Evolutionary conservation across 179 eudicot species (phyloP).

Genomic region (Spinacia oleracea): DNA sequence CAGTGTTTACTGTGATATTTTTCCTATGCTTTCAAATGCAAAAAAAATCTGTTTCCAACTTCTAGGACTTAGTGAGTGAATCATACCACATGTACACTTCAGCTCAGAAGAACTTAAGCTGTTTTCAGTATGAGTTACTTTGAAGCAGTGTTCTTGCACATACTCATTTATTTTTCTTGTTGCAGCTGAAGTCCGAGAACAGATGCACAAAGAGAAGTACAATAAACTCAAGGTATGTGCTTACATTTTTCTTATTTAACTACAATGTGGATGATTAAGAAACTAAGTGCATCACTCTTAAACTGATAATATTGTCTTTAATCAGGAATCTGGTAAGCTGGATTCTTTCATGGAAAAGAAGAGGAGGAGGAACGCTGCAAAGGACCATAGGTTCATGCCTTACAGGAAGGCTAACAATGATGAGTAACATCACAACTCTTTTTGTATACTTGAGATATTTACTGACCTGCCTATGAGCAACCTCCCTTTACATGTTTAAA

Average conservation of each 20-base stretch:
- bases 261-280: background rate
- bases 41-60: background rate
- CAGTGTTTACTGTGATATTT: background rate
- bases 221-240: slow-evolving; percentile 68
- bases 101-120: background rate
- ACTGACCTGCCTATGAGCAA: background rate
- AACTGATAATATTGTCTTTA: slow-evolving; percentile 11
- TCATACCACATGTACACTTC: background rate
- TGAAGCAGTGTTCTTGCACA: background rate
- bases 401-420: slow-evolving; percentile 54
- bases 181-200: slow-evolving; percentile 84
- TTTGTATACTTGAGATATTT: background rate
- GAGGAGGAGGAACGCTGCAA: slow-evolving; percentile 73
- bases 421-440: background rate
- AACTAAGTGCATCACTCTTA: background rate
- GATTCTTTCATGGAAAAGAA: slow-evolving; percentile 70
- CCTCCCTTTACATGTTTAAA: background rate
- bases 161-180: slow-evolving; percentile 21
- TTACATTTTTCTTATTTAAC: background rate
- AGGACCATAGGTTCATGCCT: slow-evolving; percentile 83
- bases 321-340: slow-evolving; percentile 77
- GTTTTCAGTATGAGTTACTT: background rate
- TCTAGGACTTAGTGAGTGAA: background rate
- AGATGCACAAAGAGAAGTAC: slow-evolving; percentile 61
- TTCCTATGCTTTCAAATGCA: background rate